Evolutionary conservation across 2,329 filamentous ascomycete genomes (phyloP), one percentile per base, ranked within the genome.

Genomic region (Escovopsis sp.): DNA sequence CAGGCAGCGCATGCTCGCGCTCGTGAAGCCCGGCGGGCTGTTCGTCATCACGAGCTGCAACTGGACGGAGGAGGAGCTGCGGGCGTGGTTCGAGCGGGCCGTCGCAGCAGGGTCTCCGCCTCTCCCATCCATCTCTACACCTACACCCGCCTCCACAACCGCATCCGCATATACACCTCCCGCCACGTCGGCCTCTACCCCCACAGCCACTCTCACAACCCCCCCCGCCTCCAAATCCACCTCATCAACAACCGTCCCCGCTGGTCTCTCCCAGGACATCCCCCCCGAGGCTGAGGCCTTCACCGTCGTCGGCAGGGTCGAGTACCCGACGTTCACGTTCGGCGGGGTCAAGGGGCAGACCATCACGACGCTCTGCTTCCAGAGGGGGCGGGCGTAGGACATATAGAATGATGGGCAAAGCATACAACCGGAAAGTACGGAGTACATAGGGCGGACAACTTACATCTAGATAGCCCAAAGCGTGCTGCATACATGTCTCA

Each of bases 1-100:
- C 60, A 70, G 72, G 33, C 66, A 68, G 32, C 72, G 74, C 35
- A 76, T 88, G 23, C 62, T 77, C 41, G 60, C 57, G 19, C 65
- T 96, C 43, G 68, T 96, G 35, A 75, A 72, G 46, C 61, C 58
- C 1, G 79, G 77, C 2, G 84, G 84, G 0, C 64, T 84, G 17
- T 71, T 96, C 47, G 58, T 94, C 40, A 73, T 98, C 36, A 96
- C 90, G 36, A 94, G 86, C 57, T 98, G 90, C 56, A 98, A 98
- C 60, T 98, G 90, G 90, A 96, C 88, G 1, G 86, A 90, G 61
- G 71, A 76, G 28, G 90, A 98, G 63, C 59, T 98, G 48, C 64
- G 69, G 40, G 60, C 59, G 13, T 96, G 88, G 86, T 90, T 96
- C 52, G 19, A 23, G 19, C 19, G 19, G 19, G 19, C 5, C 19